A percentile compares a stretch with the other conserved stretches of the same genome.
Evolutionary conservation across 1,284 basidiomycete genomes (phyloP).

Genomic region (Cystobasidium pallidum): DNA sequence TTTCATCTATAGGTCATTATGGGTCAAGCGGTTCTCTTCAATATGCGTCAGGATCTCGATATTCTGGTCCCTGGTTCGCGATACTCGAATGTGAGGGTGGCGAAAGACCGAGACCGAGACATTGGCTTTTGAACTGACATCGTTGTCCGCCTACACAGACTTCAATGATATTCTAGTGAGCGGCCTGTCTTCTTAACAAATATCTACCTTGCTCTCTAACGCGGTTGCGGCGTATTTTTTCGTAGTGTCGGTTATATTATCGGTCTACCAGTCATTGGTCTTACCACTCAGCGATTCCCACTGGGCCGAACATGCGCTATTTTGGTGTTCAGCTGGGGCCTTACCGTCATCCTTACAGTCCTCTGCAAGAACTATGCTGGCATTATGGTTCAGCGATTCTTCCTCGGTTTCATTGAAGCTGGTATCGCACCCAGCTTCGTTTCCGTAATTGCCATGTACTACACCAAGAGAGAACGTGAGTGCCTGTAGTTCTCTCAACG

Average conservation of each 20-base stretch:
- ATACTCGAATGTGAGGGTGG: slow-evolving; percentile 20
- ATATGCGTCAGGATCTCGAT: slow-evolving; percentile 36
- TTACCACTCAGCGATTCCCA: slow-evolving; percentile 27
- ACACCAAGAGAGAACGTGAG: slow-evolving; percentile 39
- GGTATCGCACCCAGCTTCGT: slow-evolving; percentile 34
- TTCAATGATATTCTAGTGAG: slow-evolving; percentile 29
- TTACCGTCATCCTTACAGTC: slow-evolving; percentile 12
- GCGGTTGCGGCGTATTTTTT: neutral
- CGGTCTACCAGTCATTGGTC: slow-evolving; percentile 23
- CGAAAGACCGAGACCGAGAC: no score
- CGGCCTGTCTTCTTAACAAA: neutral
- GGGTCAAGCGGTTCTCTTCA: slow-evolving; percentile 34
- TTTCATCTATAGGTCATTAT: slow-evolving; percentile 2
- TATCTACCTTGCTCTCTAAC: neutral
- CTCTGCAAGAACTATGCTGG: slow-evolving; percentile 29
- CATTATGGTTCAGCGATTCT: slow-evolving; percentile 33
- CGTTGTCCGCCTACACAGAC: neutral
- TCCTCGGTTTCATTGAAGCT: slow-evolving; percentile 38
- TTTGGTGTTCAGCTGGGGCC: slow-evolving; percentile 16
- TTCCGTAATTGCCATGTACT: slow-evolving; percentile 24
- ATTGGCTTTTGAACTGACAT: no score
- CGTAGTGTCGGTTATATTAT: slow-evolving; percentile 24
- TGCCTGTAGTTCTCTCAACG: neutral
- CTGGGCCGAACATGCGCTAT: slow-evolving; percentile 10
- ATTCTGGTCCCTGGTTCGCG: slow-evolving; percentile 27